Conservation (phyloP, 2,329 filamentous ascomycete genomes). For the Endothia cerciana region DNA sequence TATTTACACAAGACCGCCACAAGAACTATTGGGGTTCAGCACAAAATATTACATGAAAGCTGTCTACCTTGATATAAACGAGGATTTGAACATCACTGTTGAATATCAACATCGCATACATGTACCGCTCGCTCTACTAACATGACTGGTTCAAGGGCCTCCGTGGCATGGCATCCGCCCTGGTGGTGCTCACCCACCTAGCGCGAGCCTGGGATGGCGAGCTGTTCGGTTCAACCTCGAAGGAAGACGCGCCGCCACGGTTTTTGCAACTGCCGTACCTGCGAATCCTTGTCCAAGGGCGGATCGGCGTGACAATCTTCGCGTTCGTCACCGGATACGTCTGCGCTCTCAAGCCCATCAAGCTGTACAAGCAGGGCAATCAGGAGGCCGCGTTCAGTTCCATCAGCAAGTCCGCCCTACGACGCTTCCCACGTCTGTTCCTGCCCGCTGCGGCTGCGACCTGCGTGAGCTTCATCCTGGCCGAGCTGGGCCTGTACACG, state of each 20-base stretch:
- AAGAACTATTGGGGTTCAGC: not conserved
- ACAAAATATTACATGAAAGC: not conserved
- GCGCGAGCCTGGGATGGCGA: constrained; percentile 54
- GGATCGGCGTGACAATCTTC: constrained; percentile 69
- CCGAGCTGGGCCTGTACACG: constrained; percentile 60
- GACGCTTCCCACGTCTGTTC: constrained; percentile 60
- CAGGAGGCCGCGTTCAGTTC: constrained; percentile 56
- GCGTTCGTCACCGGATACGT: constrained; percentile 68
- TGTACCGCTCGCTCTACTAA: not conserved
- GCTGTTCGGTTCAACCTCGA: constrained; percentile 51
- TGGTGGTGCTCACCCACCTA: constrained; percentile 60
- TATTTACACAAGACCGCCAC: not conserved
- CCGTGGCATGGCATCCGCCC: constrained; percentile 57
- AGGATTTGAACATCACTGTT: not conserved
- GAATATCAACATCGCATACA: not conserved
- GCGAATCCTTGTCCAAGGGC: constrained; percentile 62
- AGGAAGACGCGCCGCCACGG: constrained; percentile 49
- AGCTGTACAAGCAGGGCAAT: constrained; percentile 57
- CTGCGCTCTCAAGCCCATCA: constrained; percentile 64
- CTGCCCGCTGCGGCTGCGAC: constrained; percentile 61
- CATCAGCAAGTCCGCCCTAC: constrained; percentile 61
- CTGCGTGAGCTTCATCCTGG: constrained; percentile 54
- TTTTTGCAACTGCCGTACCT: constrained; percentile 62
- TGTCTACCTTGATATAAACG: not conserved
- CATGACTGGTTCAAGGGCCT: constrained; percentile 48